phyloP scores from a whole-genome alignment of 495 filamentous ascomycete species.

The Penicilliopsis zonata region DNA sequence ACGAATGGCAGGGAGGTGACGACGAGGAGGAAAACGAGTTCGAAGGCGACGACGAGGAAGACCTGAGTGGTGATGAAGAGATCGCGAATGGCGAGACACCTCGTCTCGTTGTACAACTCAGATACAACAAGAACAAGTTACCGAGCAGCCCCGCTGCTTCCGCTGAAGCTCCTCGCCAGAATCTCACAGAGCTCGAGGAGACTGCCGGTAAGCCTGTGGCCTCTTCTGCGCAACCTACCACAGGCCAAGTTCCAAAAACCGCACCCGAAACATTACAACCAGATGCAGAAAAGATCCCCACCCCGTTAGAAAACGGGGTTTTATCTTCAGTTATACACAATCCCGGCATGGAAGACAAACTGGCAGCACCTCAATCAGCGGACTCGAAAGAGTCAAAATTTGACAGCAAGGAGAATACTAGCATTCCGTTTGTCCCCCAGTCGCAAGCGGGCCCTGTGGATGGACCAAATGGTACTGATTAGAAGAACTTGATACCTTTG shows the following conservation, averaged over 20 bases:
- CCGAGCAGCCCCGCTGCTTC: conserved; percentile 7
- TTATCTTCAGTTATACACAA: not conserved
- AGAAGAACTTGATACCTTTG: too few relatives aligned
- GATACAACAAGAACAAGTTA: conserved; percentile 27
- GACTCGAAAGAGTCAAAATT: not conserved
- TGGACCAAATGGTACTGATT: conserved; percentile 1
- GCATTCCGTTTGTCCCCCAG: not conserved
- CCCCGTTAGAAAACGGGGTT: not conserved
- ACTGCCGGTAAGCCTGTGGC: not conserved
- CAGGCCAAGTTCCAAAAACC: not conserved
- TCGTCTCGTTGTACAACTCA: conserved; percentile 57
- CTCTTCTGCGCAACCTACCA: conserved; percentile 1
- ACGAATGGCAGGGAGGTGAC: conserved; percentile 58
- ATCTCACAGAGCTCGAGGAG: conserved; percentile 1
- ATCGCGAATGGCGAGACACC: conserved; percentile 41
- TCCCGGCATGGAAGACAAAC: not conserved
- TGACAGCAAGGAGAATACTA: not conserved
- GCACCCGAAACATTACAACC: not conserved
- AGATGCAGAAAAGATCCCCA: not conserved
- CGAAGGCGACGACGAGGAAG: conserved; percentile 54
- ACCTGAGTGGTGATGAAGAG: conserved; percentile 43
- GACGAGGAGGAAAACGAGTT: conserved; percentile 59
- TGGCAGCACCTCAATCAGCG: not conserved
- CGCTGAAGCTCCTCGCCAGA: conserved; percentile 10
- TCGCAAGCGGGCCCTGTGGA: not conserved